Percentiles rank a stretch among this genome's conserved stretches.
These are phyloP conservation scores for Cladosporium sp. DNA, from an alignment of 2,329 filamentous ascomycete species.

Conservation along the genomic window DNA sequence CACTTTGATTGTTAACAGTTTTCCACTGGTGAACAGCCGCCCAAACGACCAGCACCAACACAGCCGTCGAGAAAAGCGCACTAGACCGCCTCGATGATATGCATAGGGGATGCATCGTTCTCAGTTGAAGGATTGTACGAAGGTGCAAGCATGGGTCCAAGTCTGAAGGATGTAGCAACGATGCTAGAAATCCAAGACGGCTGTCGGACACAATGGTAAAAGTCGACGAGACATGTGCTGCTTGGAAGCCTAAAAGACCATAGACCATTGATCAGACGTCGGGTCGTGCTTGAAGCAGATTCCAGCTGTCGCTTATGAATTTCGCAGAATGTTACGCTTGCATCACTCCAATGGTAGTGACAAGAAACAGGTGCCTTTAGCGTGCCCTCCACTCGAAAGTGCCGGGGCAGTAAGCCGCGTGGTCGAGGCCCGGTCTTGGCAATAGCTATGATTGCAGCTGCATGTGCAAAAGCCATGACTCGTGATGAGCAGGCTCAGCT, in stretches of 20 bases:
- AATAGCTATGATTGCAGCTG: no score
- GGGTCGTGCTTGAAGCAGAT: background rate
- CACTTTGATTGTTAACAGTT: background rate
- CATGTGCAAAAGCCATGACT: no score
- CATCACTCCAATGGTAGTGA: background rate
- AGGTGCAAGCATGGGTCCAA: background rate
- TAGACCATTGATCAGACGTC: background rate
- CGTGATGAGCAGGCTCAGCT: no score
- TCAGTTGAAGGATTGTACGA: background rate
- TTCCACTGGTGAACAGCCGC: background rate
- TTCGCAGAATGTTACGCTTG: background rate
- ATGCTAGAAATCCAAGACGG: background rate
- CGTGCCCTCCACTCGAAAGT: no score
- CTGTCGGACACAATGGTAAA: background rate
- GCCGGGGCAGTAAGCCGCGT: no score
- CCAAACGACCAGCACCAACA: background rate
- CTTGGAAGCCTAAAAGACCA: background rate
- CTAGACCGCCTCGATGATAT: background rate
- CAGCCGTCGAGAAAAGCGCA: background rate
- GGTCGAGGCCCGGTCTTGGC: no score
- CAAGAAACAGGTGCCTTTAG: no score
- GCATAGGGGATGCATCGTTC: background rate
- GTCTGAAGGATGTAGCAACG: background rate
- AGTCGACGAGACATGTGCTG: background rate
- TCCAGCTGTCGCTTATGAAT: background rate